Evolutionary conservation across 2,329 filamentous ascomycete species (phyloP), one percentile per base, ranked within the genome.

Genomic region (Colletotrichum sansevieriae): DNA sequence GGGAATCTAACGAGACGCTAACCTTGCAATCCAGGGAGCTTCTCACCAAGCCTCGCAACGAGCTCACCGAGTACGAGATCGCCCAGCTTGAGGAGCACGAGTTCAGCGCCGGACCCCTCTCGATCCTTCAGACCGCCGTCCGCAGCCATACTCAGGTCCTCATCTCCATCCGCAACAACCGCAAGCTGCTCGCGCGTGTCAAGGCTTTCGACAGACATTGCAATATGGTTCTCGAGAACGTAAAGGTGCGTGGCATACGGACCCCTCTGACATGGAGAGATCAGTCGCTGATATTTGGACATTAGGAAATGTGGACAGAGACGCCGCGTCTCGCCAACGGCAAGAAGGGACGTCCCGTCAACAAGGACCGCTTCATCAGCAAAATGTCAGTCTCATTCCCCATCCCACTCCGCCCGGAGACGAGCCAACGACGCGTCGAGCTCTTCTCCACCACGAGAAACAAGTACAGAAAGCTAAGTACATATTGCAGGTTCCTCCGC

Each of bases 191-290:
- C 63, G 96, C 95, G 59, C 92, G 96, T 72, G 95, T 99, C 77
- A 99, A 99, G 86, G 96, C 96, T 7, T 99, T 99, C 80, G 96
- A 99, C 83, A 88, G 96, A 70, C 96, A 99, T 83, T 98, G 95
- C 88, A 99, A 99, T 84, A 98, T 99, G 96, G 93, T 97, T 3
- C 85, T 98, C 55, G 94, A 97, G 85, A 97, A 97, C 74, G 94
- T 97, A 51, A 83, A 83, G 69, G 66, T 69, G 49, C 66, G 66
- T 7, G 56, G 41, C n/a, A 49, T 39, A 13, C 18, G 37, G 18
- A 15, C 8, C 18, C 10, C 12, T 47, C 20, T 13, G 35, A 18
- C 20, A 37, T 55, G 10, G 11, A 52, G 11, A 44, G 8, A 33
- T 8, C 51, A 29, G 13, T 20, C 12, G 55, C 66, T 69, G 63